Evolutionary conservation across 2,329 filamentous ascomycete species (phyloP), one percentile per base, ranked within the genome.

Genomic region (Phaeosphaeriaceae sp.): DNA sequence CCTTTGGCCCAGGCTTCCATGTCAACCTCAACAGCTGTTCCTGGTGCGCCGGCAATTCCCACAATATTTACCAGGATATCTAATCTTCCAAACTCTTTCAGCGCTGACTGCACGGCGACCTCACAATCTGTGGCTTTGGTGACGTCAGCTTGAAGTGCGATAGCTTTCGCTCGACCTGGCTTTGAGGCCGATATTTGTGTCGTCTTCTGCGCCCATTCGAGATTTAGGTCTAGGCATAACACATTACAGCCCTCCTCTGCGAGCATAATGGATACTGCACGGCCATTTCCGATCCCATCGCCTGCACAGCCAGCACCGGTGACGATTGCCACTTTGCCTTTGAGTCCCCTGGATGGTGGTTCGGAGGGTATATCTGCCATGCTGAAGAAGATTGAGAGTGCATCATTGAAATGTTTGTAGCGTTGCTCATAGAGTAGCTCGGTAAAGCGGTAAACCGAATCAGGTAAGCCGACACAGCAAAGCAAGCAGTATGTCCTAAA

Each of bases 41-140:
- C 86, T 1, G 71, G 47, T 0, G 84, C 79, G 0, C 86, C 86
- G 3, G 77, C 76, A 16, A 87, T 74, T 0, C 86, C 87, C 2
- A 88, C 86, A 47, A 83, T 84, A 61, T 88, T 88, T 29, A 88
- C 74, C 1, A 88, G 71, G 34, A 88, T 84, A 58, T 88, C 84
- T 2, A 88, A 55, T 1, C 81, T 73, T 0, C 83, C 83, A 54
- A 81, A 87, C 1, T 67, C 58, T 2, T 74, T 50, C 1, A 84
- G 12, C 0, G 84, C 78, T 0, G 65, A 47, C 0, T 75, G 45
- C 52, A 77, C 73, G 23, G 67, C 64, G 13, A 50, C 51, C 41
- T 79, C 70, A 60, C 84, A 88, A 45, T 86, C 82, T 0, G 48
- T 47, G 13, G 79, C 74, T 1, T 70, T 67, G 0, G 83, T 85